Evolutionary conservation across 148 eudicot species (phyloP).

Genomic region (Limonium bicolor): DNA sequence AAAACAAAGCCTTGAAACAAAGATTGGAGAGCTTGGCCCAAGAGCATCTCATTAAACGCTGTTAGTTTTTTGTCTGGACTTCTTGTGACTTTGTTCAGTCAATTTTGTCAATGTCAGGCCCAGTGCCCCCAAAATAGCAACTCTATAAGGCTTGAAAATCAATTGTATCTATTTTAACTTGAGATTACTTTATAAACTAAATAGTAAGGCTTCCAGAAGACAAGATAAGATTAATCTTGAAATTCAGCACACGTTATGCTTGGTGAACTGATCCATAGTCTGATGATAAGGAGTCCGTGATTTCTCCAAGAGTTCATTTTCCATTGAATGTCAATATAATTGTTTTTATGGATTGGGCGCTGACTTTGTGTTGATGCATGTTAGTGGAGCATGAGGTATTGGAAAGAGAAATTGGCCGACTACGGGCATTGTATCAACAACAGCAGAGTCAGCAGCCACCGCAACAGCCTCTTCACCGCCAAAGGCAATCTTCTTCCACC

Average conservation of each 20-base stretch:
- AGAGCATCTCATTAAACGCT: slow-evolving; percentile 80
- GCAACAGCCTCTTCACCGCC: slow-evolving; percentile 10
- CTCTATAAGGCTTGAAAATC: not conserved
- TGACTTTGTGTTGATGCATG: too few species aligned
- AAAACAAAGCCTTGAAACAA: slow-evolving; percentile 90
- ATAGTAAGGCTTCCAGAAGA: too few species aligned
- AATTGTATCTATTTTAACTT: too few species aligned
- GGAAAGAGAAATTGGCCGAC: slow-evolving; percentile 46
- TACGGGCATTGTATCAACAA: slow-evolving; percentile 32
- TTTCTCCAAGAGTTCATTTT: too few species aligned
- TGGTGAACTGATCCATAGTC: too few species aligned
- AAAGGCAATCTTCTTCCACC: slow-evolving; percentile 13
- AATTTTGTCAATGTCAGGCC: not conserved
- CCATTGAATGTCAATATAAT: too few species aligned
- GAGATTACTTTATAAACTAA: too few species aligned
- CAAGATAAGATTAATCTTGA: too few species aligned
- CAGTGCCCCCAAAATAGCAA: too few species aligned
- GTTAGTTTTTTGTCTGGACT: slow-evolving; percentile 45
- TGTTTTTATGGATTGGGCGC: too few species aligned
- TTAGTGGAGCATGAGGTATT: slow-evolving; percentile 63
- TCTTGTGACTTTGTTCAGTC: slow-evolving; percentile 1
- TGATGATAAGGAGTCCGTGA: too few species aligned
- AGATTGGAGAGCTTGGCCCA: slow-evolving; percentile 79
- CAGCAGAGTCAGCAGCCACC: slow-evolving; percentile 24
- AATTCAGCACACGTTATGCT: too few species aligned